phyloP scores from a whole-genome alignment of 2,329 filamentous ascomycete species.

The Colletotrichum aenigma region DNA sequence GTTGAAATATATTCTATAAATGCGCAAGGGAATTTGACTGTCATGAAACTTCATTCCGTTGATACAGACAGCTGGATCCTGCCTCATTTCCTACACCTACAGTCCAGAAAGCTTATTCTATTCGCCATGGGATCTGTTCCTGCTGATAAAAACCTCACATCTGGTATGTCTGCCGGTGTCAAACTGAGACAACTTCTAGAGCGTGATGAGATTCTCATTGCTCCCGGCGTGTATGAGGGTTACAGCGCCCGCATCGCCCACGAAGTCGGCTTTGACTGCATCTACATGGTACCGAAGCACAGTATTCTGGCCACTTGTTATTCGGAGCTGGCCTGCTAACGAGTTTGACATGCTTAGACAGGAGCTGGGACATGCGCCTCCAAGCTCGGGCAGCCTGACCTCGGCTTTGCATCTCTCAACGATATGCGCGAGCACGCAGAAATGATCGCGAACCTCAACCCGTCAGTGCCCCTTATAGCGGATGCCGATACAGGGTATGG shows the following conservation, averaged over 20 bases:
- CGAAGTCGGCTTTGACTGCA: neutral
- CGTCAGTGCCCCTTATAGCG: neutral
- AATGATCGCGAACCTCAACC: neutral
- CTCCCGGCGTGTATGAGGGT: neutral
- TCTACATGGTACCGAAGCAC: neutral
- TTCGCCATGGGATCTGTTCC: neutral
- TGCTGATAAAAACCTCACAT: rapidly evolving
- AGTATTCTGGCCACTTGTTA: too few species aligned
- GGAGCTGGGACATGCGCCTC: neutral
- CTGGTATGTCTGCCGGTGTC: neutral
- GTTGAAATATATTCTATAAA: neutral
- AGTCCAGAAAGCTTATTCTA: rapidly evolving
- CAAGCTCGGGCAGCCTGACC: neutral
- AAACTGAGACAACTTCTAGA: neutral
- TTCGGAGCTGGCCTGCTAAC: too few species aligned
- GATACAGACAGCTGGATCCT: neutral
- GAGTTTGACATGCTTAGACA: too few species aligned
- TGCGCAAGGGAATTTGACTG: neutral
- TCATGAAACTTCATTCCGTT: neutral
- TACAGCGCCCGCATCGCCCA: neutral
- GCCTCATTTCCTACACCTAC: neutral
- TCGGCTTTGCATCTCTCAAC: neutral
- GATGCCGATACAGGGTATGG: neutral
- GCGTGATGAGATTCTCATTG: neutral
- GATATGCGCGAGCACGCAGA: neutral